These are phyloP conservation scores for Aureobasidium pullulans DNA, from an alignment of 2,329 filamentous ascomycete species.

Conservation along the genomic window DNA sequence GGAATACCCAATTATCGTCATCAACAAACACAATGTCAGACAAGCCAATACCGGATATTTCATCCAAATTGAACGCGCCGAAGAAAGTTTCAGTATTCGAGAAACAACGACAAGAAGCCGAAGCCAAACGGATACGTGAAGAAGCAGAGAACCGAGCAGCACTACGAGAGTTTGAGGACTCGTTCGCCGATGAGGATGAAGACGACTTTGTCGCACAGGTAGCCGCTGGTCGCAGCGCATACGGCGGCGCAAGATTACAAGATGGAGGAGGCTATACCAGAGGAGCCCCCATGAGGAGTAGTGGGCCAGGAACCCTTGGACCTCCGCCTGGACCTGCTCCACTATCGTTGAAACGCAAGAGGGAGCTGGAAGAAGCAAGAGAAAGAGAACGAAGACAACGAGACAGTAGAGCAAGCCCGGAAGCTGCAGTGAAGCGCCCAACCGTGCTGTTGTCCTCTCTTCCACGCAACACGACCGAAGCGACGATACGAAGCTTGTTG, in stretches of 20 bases:
- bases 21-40: conserved; percentile 1
- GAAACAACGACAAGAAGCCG: conserved; percentile 78
- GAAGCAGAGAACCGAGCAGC: conserved; percentile 81
- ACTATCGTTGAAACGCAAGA: conserved; percentile 26
- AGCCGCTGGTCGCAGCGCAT: conserved; percentile 26
- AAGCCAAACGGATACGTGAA: conserved; percentile 78
- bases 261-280: conserved; percentile 13
- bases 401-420: background rate
- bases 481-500: conserved; percentile 43
- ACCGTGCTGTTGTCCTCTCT: conserved; percentile 48
- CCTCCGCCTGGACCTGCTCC: conserved; percentile 30
- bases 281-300: conserved; percentile 33
- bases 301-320: conserved; percentile 44
- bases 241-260: conserved; percentile 16
- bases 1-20: background rate
- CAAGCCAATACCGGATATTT: conserved; percentile 4
- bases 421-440: conserved; percentile 26
- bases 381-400: conserved; percentile 3
- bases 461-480: conserved; percentile 45
- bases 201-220: conserved; percentile 12
- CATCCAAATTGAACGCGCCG: conserved; percentile 60
- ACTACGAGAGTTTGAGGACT: conserved; percentile 81
- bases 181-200: conserved; percentile 52
- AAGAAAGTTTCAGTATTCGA: conserved; percentile 83
- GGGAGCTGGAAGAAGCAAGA: conserved; percentile 22